A percentile compares a stretch with the other conserved stretches of the same genome.
Evolutionary conservation across 2,329 filamentous ascomycete species (phyloP).

Genomic region (Neopestalotiopsis clavispora): DNA sequence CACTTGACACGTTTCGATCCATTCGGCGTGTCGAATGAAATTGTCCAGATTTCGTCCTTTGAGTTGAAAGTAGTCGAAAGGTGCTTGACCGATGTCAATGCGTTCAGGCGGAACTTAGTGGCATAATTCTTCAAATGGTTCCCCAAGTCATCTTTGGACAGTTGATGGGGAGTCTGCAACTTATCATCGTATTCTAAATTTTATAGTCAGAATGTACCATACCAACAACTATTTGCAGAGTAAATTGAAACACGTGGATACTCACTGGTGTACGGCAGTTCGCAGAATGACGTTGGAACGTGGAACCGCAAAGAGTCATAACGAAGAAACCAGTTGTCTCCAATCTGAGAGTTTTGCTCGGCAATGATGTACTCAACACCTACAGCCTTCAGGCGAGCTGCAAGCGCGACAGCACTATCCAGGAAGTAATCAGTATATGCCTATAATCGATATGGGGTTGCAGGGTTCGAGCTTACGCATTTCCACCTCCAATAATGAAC

Average conservation of each 20-base stretch:
- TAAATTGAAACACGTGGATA: too few relatives aligned
- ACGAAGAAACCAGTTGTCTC: slow-evolving; percentile 45
- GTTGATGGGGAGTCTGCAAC: slow-evolving; percentile 23
- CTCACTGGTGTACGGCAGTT: slow-evolving; percentile 41
- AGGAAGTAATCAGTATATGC: too few relatives aligned
- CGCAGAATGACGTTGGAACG: slow-evolving; percentile 39
- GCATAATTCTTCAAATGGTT: slow-evolving; percentile 32
- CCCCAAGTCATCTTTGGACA: slow-evolving; percentile 31
- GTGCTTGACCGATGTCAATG: slow-evolving; percentile 34
- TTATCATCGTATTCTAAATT: slow-evolving; percentile 23
- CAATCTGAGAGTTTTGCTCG: slow-evolving; percentile 39
- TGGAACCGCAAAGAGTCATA: slow-evolving; percentile 47
- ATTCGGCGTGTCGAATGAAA: slow-evolving; percentile 25
- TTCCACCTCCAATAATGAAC: slow-evolving; percentile 40
- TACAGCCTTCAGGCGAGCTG: slow-evolving; percentile 43
- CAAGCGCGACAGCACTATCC: slow-evolving; percentile 34
- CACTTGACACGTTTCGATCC: slow-evolving; percentile 17
- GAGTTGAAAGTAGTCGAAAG: slow-evolving; percentile 30
- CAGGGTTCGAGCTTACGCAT: slow-evolving; percentile 28
- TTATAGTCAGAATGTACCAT: neutral
- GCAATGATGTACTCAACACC: slow-evolving; percentile 41
- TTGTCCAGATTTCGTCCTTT: slow-evolving; percentile 29
- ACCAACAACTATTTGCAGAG: neutral
- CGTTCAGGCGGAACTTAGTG: slow-evolving; percentile 36
- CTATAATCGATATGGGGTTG: neutral